These are phyloP conservation scores for Dactylellina parvicollis DNA, from an alignment of 2,329 filamentous ascomycete genomes.

Conservation along the genomic window DNA sequence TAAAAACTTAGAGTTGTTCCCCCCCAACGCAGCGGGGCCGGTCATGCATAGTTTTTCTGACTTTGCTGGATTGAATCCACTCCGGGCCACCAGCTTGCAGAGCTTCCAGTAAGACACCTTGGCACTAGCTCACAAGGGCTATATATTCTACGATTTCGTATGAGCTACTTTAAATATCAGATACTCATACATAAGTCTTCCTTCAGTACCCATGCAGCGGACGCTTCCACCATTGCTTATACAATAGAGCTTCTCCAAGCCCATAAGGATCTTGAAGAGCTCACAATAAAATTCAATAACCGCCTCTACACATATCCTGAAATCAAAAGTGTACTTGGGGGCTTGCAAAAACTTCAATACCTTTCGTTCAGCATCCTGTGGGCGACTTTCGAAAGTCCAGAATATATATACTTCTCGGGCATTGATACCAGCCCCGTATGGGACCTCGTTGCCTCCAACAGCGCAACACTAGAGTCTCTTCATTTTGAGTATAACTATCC, in stretches of 20 bases:
- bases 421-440: background rate
- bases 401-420: background rate
- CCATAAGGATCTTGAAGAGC: conserved; percentile 1
- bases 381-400: background rate
- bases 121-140: too few relatives aligned
- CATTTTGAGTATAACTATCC: conserved; percentile 6
- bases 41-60: too few relatives aligned
- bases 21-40: too few relatives aligned
- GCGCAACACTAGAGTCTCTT: conserved; percentile 7
- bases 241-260: background rate
- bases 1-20: too few relatives aligned
- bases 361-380: conserved; percentile 6
- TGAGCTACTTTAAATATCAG: background rate
- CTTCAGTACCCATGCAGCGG: conserved; percentile 10
- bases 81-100: too few relatives aligned
- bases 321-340: conserved; percentile 2
- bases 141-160: too few relatives aligned
- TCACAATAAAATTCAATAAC: conserved; percentile 18
- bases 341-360: background rate
- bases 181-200: conserved; percentile 6
- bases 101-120: too few relatives aligned
- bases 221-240: conserved; percentile 5
- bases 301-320: background rate
- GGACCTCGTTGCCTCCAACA: conserved; percentile 7
- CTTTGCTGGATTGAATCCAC: too few relatives aligned